Conservation (phyloP, 768 basidiomycete genomes). For the Russula sp. region DNA sequence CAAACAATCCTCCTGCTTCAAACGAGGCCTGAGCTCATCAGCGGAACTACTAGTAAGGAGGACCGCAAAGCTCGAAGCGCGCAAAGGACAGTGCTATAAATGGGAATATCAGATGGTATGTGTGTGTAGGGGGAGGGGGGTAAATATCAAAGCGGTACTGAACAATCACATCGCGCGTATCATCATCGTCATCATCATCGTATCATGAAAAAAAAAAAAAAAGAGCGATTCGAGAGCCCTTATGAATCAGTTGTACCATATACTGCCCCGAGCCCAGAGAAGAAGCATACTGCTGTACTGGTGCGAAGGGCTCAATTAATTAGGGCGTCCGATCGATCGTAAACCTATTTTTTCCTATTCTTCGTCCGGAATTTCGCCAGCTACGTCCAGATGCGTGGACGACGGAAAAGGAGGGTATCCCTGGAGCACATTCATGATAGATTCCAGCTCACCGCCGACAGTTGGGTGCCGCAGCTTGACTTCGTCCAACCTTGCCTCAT, state of each 20-base stretch:
- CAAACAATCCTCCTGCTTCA: no score
- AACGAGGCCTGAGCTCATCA: no score
- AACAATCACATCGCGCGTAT: not conserved
- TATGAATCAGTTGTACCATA: not conserved
- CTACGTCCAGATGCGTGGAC: conserved; percentile 21
- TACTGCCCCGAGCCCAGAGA: not conserved
- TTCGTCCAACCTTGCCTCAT: conserved; percentile 24
- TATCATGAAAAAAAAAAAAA: not conserved
- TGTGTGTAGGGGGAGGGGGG: not conserved
- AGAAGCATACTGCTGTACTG: not conserved
- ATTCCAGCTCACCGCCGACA: conserved; percentile 46
- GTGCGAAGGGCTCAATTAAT: not conserved
- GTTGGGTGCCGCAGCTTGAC: conserved; percentile 21
- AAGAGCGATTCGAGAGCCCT: not conserved
- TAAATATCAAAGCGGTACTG: conserved; percentile 1
- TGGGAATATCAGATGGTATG: conserved; percentile 6
- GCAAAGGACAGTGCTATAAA: not conserved
- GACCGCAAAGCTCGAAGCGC: no score
- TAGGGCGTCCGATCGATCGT: not conserved
- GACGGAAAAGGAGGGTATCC: conserved; percentile 27
- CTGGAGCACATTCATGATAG: conserved; percentile 64
- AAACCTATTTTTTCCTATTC: conserved; percentile 30
- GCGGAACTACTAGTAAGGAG: no score
- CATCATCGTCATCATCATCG: not conserved
- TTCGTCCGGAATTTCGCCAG: conserved; percentile 50